A percentile compares a stretch with the other conserved stretches of the same genome.
phyloP scores from a whole-genome alignment of 768 basidiomycete genomes.

The Suillus ampliporus region DNA sequence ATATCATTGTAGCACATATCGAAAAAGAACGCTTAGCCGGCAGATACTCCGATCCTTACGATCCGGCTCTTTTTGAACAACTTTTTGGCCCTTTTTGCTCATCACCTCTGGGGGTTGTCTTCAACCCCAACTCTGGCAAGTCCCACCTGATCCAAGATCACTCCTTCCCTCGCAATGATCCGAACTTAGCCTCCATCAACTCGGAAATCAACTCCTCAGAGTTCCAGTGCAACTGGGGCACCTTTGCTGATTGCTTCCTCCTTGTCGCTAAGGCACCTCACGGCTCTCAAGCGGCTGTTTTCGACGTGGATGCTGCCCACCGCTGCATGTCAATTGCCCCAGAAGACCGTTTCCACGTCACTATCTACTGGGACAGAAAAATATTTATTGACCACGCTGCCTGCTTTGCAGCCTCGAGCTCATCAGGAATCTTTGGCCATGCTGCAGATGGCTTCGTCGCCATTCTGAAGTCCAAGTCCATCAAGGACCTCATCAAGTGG shows the following conservation, averaged over 20 bases:
- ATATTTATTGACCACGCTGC: slow-evolving; percentile 12
- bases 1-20: slow-evolving; percentile 23
- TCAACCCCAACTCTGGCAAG: slow-evolving; percentile 16
- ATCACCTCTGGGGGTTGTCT: neutral
- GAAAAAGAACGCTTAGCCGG: slow-evolving; percentile 17
- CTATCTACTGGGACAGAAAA: neutral
- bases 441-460: slow-evolving; percentile 38
- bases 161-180: slow-evolving; percentile 18
- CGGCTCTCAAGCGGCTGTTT: slow-evolving; percentile 12
- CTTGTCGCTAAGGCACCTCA: slow-evolving; percentile 13
- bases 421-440: slow-evolving; percentile 36
- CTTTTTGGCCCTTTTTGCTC: neutral
- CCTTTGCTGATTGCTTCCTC: slow-evolving; percentile 16
- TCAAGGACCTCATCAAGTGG: slow-evolving; percentile 39
- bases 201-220: neutral
- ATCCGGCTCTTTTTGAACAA: neutral
- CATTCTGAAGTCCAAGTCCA: slow-evolving; percentile 19
- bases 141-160: slow-evolving; percentile 20
- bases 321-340: slow-evolving; percentile 38
- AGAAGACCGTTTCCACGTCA: slow-evolving; percentile 6
- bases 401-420: slow-evolving; percentile 32
- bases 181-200: neutral
- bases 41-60: slow-evolving; percentile 9
- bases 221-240: slow-evolving; percentile 22
- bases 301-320: slow-evolving; percentile 48